Evolutionary conservation across 2,329 filamentous ascomycete genomes (phyloP).

Genomic region (Phialocephala subalpina): DNA sequence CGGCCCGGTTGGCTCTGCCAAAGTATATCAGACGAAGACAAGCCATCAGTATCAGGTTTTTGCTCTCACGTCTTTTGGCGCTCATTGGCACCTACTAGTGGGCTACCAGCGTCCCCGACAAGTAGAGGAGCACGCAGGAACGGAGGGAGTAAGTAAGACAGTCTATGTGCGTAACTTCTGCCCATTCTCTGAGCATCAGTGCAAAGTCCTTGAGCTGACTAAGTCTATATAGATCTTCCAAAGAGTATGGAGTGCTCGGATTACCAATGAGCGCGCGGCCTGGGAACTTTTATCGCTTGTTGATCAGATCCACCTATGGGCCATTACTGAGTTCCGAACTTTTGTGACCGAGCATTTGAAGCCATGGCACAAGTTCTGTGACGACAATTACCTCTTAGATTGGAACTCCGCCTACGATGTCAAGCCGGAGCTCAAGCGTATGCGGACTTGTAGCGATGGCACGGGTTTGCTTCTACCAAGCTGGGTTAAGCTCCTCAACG

Average conservation of each 20-base stretch:
- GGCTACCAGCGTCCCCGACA: too few relatives aligned
- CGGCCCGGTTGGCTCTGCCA: conserved; percentile 12
- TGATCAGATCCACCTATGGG: conserved; percentile 16
- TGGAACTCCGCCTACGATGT: conserved; percentile 16
- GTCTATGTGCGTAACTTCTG: too few relatives aligned
- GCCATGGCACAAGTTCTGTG: conserved; percentile 17
- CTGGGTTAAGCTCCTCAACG: too few relatives aligned
- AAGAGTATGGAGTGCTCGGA: conserved; percentile 15
- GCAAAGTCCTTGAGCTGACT: too few relatives aligned
- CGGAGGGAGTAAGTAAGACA: too few relatives aligned
- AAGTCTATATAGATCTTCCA: conserved; percentile 12
- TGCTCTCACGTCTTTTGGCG: too few relatives aligned
- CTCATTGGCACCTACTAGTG: too few relatives aligned
- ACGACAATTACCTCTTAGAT: conserved; percentile 21
- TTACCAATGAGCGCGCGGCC: conserved; percentile 13
- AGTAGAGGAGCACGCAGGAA: too few relatives aligned
- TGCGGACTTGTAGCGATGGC: conserved; percentile 6
- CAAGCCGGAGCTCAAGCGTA: conserved; percentile 6
- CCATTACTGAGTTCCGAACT: conserved; percentile 15
- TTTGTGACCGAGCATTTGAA: conserved; percentile 17
- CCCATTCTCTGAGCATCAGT: too few relatives aligned
- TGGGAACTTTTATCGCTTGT: conserved; percentile 16
- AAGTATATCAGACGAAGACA: conserved; percentile 17
- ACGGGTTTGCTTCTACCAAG: neutral
- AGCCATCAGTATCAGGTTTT: conserved; percentile 10